Conservation (phyloP, 768 basidiomycete genomes). For the Xerocomus brunneocitrinus region DNA sequence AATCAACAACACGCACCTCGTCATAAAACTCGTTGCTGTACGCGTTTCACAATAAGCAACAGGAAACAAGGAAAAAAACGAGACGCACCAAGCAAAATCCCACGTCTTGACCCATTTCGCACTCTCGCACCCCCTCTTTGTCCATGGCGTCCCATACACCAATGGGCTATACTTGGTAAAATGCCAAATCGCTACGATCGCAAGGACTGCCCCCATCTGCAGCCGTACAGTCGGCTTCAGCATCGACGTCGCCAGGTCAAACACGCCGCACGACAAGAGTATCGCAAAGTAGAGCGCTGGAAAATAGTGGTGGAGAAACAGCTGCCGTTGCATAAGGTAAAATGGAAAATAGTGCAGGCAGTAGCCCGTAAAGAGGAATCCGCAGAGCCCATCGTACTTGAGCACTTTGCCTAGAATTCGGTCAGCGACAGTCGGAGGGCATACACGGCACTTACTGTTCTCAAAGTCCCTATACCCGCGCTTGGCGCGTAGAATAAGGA, state of each 20-base stretch:
- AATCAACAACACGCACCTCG: conserved; percentile 43
- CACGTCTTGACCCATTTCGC: conserved; percentile 89
- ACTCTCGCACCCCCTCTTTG: conserved; percentile 65
- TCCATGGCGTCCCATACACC: conserved; percentile 85
- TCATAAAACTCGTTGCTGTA: conserved; percentile 64
- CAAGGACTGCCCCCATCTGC: conserved; percentile 73
- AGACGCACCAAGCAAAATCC: conserved; percentile 85
- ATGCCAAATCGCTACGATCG: conserved; percentile 71
- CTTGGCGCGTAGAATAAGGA: conserved; percentile 85
- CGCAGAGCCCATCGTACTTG: conserved; percentile 88
- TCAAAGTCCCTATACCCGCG: conserved; percentile 91
- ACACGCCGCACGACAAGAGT: conserved; percentile 67
- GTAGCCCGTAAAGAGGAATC: conserved; percentile 93
- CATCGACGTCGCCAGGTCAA: conserved; percentile 81
- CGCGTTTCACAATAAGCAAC: not conserved
- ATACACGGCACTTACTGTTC: conserved; percentile 55
- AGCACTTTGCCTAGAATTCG: conserved; percentile 66
- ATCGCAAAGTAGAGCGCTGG: conserved; percentile 95
- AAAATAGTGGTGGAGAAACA: conserved; percentile 98
- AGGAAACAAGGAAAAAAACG: not conserved
- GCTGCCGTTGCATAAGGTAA: conserved; percentile 94
- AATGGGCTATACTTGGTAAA: conserved; percentile 78
- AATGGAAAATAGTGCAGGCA: conserved; percentile 92
- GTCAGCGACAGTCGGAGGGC: conserved; percentile 4
- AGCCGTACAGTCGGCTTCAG: conserved; percentile 72